A percentile compares a stretch with the other conserved stretches of the same genome.
phyloP scores from a whole-genome alignment of 495 filamentous ascomycete genomes.

The Penicillium riverlandense region DNA sequence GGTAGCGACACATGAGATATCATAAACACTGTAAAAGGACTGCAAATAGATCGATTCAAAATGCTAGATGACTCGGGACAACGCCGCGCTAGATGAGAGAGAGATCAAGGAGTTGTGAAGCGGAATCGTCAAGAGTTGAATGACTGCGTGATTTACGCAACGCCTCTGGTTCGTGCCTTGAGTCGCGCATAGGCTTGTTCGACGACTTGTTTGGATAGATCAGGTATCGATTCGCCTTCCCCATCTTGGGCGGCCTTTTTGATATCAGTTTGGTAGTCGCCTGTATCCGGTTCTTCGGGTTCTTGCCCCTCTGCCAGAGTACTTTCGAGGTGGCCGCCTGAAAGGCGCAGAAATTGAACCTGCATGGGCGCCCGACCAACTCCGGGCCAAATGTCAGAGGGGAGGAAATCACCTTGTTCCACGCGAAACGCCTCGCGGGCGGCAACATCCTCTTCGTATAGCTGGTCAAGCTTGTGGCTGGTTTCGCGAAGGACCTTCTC shows the following conservation, averaged over 20 bases:
- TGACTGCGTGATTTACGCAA: not conserved
- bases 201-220: constrained; percentile 46
- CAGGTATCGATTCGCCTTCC: constrained; percentile 42
- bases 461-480: constrained; percentile 62
- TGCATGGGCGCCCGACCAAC: constrained; percentile 52
- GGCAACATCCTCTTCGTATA: constrained; percentile 66
- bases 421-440: constrained; percentile 72
- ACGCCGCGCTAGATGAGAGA: no score
- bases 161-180: constrained; percentile 19
- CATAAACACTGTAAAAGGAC: not conserved
- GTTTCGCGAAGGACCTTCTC: constrained; percentile 68
- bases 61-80: not conserved
- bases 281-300: not conserved
- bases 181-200: constrained; percentile 43
- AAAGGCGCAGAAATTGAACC: constrained; percentile 44
- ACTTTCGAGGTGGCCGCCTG: constrained; percentile 28
- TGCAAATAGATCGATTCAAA: not conserved
- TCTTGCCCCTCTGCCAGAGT: constrained; percentile 3
- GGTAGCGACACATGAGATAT: not conserved
- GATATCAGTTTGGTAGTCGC: not conserved
- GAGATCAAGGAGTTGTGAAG: no score
- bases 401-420: constrained; percentile 80
- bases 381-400: constrained; percentile 84
- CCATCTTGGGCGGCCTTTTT: constrained; percentile 11
- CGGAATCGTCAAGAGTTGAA: no score